Base-by-base conservation (phyloP, 1,284 basidiomycete genomes). In the Cutaneotrichosporon cavernicola region DNA sequence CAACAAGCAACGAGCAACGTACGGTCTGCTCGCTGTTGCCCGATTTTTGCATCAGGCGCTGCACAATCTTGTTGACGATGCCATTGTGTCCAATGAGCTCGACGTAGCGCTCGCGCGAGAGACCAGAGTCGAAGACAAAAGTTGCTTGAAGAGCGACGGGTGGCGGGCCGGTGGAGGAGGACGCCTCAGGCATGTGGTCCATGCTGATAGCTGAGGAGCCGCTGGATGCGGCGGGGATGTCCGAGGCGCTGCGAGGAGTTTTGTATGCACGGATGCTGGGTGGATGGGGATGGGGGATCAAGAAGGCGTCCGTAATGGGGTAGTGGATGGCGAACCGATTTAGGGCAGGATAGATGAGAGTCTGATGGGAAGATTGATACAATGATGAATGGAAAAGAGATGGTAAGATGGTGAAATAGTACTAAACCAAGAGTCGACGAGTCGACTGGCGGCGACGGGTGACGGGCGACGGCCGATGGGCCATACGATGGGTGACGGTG, bases 21-120 rank as follows among this genome's bases (percentile, higher is more conserved):
- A 79, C 77, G 47, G 73, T 59, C 10, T 67, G 65, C 32, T 76
- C 75, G 43, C 11, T 67, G 51, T n/a, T 68, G 6, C 71, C 72
- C 64, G 72, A 71, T 65, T 77, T 79, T 61, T 78, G 76, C 70
- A 76, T 70, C n/a, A 79, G 61, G 11, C 77, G 65, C 63, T 76
- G 73, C 11, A 76, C 70, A 26, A 79, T 65, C 51, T 72, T 72
- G 58, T 78, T 74, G 5, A 79, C 72, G 18, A 74, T 64, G 31
- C 77, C 77, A 52, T 76, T 71, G 14, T 68, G 52, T 53, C 75
- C 71, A 57, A 76, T 72, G 50, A 79, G 72, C 64, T 72, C 66
- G 36, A 56, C 40, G 65, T 69, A 79, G n/a, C 66, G 65, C n/a
- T 70, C 68, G 31, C 71, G 65, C 1, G 76, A 64, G n/a, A 79